Percentiles rank a stretch among this genome's conserved stretches.
Conservation (phyloP, 768 basidiomycete species). For the Leccinum olivaceopallidum region DNA sequence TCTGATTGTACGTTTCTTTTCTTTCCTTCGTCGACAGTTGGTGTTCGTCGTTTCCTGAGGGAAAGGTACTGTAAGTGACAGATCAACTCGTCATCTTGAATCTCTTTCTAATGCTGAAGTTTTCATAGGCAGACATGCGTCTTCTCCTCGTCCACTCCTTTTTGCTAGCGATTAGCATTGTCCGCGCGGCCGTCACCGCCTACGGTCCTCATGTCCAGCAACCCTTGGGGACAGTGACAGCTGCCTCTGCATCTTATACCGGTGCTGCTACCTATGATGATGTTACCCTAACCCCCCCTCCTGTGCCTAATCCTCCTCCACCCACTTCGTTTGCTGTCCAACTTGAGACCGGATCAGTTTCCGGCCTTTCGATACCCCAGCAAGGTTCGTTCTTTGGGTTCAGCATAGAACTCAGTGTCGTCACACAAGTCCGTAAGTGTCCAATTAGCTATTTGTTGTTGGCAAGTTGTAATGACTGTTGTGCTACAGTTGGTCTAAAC, state of each 20-base stretch:
- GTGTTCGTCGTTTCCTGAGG: neutral
- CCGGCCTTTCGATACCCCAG: conserved; percentile 42
- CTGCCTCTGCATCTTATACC: conserved; percentile 43
- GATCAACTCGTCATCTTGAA: neutral
- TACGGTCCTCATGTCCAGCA: conserved; percentile 27
- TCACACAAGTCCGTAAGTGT: conserved; percentile 41
- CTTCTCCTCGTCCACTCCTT: conserved; percentile 27
- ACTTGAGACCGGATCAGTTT: conserved; percentile 33
- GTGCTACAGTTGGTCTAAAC: conserved; percentile 17
- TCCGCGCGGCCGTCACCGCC: conserved; percentile 14
- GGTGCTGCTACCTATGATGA: conserved; percentile 54
- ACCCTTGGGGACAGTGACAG: conserved; percentile 32
- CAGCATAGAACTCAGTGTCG: conserved; percentile 74
- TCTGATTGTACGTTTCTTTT: neutral
- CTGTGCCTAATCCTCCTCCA: conserved; percentile 46
- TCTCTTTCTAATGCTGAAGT: neutral
- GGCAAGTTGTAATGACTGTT: neutral
- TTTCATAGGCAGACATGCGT: conserved; percentile 16
- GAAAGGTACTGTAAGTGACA: neutral
- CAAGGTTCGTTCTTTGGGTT: conserved; percentile 70
- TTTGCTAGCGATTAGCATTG: conserved; percentile 12
- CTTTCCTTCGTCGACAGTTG: too few relatives aligned
- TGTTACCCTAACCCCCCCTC: conserved; percentile 48
- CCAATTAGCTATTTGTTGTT: neutral
- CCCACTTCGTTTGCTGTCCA: conserved; percentile 43